Evolutionary conservation across 1,139 yeast species (phyloP).

Genomic region (Saccharomyces hybrid): DNA sequence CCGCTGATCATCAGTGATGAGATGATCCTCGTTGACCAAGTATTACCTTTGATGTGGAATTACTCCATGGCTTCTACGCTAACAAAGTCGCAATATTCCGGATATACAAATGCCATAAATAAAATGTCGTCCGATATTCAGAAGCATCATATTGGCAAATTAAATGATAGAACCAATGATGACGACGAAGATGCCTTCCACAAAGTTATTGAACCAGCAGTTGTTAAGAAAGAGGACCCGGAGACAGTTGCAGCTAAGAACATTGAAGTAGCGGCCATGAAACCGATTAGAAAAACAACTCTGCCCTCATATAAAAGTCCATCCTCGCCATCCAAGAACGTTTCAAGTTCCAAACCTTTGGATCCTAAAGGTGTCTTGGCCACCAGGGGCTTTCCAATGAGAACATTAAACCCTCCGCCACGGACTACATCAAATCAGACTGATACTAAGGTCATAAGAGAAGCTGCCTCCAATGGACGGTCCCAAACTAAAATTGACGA

Average conservation of each 20-base stretch:
- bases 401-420: background rate
- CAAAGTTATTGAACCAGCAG: slow-evolving; percentile 21
- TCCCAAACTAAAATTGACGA: background rate
- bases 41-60: slow-evolving; percentile 44
- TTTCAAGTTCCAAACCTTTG: background rate
- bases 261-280: slow-evolving; percentile 21
- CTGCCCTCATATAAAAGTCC: slow-evolving; percentile 1
- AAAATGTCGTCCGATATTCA: slow-evolving; percentile 35
- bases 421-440: background rate
- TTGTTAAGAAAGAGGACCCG: slow-evolving; percentile 14
- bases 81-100: slow-evolving; percentile 36
- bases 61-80: slow-evolving; percentile 43
- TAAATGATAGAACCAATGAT: slow-evolving; percentile 20
- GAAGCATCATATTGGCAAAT: slow-evolving; percentile 27
- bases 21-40: slow-evolving; percentile 36
- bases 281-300: slow-evolving; percentile 19
- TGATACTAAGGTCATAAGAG: background rate
- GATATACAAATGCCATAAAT: slow-evolving; percentile 35
- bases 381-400: background rate
- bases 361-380: background rate
- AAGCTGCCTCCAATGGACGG: background rate
- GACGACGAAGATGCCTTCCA: slow-evolving; percentile 18
- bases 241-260: slow-evolving; percentile 20
- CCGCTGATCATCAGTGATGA: slow-evolving; percentile 37
- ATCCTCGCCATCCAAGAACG: background rate